These are phyloP conservation scores for Kodamaea hsintzibuensis DNA, from an alignment of 805 yeast genomes.

Conservation along the genomic window DNA sequence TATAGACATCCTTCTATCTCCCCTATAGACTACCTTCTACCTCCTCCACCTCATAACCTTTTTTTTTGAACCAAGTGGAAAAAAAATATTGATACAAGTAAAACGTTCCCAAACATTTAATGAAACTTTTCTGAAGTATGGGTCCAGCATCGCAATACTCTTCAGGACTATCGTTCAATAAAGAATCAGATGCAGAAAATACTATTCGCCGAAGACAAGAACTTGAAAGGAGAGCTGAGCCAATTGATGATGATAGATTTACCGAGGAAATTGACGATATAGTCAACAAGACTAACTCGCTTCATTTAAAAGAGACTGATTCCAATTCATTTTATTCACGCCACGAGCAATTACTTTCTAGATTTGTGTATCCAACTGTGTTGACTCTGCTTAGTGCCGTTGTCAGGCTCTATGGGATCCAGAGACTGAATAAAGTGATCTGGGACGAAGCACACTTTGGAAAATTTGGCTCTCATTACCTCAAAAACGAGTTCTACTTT, in stretches of 20 bases:
- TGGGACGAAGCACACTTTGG: constrained; percentile 96
- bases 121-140: not conserved
- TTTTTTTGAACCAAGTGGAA: not conserved
- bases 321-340: constrained; percentile 2
- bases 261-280: constrained; percentile 13
- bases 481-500: constrained; percentile 76
- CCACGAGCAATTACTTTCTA: not conserved
- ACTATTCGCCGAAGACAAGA: constrained; percentile 1
- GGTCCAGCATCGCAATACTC: not conserved
- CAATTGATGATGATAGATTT: not conserved
- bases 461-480: constrained; percentile 78
- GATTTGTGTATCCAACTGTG: constrained; percentile 8
- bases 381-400: constrained; percentile 15
- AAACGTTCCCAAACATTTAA: not conserved
- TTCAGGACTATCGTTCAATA: not conserved
- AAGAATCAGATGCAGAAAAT: not conserved
- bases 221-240: not conserved
- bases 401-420: constrained; percentile 62
- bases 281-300: constrained; percentile 13
- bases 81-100: too few relatives aligned
- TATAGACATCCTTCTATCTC: too few relatives aligned
- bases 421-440: constrained; percentile 57
- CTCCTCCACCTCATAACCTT: too few relatives aligned
- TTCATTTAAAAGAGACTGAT: constrained; percentile 7
- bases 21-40: too few relatives aligned